Percentiles rank a stretch among this genome's conserved stretches.
Conservation (phyloP, 306 rosid species). For the Carpinus fangiana region DNA sequence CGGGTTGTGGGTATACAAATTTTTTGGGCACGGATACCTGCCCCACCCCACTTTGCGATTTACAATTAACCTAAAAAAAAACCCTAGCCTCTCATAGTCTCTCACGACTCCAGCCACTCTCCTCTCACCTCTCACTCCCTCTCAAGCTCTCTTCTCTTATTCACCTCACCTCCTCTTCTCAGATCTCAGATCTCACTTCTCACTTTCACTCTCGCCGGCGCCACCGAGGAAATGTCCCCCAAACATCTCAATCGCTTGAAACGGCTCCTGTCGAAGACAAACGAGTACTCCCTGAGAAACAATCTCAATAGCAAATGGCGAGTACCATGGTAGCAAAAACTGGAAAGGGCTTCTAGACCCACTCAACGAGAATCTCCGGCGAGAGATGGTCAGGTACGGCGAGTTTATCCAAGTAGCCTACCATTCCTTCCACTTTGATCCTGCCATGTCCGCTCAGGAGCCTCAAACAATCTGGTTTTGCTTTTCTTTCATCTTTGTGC, state of each 20-base stretch:
- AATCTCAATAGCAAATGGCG: slow-evolving; percentile 63
- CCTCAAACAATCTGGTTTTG: slow-evolving; percentile 15
- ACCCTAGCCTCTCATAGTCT: too few relatives aligned
- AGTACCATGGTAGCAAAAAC: slow-evolving; percentile 72
- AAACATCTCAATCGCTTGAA: slow-evolving; percentile 60
- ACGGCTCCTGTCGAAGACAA: slow-evolving; percentile 60
- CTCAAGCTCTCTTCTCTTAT: too few relatives aligned
- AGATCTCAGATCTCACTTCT: too few relatives aligned
- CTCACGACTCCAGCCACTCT: too few relatives aligned
- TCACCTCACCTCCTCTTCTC: too few relatives aligned
- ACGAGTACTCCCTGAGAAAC: slow-evolving; percentile 78
- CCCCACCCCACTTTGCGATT: too few relatives aligned
- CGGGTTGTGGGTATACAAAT: too few relatives aligned
- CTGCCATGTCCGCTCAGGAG: slow-evolving; percentile 61
- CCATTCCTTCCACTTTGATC: slow-evolving; percentile 67
- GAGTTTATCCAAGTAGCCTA: slow-evolving; percentile 90
- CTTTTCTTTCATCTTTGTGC: too few relatives aligned
- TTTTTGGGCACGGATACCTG: too few relatives aligned
- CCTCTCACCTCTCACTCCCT: too few relatives aligned
- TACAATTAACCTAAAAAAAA: too few relatives aligned
- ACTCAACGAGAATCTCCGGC: slow-evolving; percentile 86
- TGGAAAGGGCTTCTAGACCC: slow-evolving; percentile 92
- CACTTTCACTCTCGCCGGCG: too few relatives aligned
- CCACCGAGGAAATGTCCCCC: slow-evolving; percentile 82
- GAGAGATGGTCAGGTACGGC: slow-evolving; percentile 83